phyloP scores from a whole-genome alignment of 2,329 filamentous ascomycete genomes.

The Ophiocordyceps polyrhachis-furcata region DNA sequence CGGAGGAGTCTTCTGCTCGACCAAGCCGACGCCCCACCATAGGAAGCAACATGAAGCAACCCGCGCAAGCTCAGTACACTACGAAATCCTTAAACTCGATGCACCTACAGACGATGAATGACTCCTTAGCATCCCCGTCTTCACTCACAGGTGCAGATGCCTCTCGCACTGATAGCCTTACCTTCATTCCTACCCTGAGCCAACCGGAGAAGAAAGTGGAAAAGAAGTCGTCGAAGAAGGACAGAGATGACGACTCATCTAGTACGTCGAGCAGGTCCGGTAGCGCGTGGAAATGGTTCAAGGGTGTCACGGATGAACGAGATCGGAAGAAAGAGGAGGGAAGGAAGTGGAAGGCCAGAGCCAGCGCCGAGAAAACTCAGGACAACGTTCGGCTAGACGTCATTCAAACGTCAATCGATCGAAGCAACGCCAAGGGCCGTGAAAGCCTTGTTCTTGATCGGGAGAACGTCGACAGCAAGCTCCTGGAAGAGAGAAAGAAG shows the following conservation, averaged over 20 bases:
- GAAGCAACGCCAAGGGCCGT: conserved; percentile 41
- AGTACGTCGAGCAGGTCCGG: conserved; percentile 53
- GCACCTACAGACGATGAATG: conserved; percentile 8
- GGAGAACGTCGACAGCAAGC: conserved; percentile 48
- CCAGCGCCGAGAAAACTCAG: conserved; percentile 37
- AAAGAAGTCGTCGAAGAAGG: conserved; percentile 58
- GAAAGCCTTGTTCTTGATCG: conserved; percentile 76
- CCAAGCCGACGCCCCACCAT: conserved; percentile 12
- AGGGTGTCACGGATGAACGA: conserved; percentile 55
- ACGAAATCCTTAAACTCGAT: conserved; percentile 2
- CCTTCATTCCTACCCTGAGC: conserved; percentile 57
- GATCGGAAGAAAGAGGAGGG: conserved; percentile 39
- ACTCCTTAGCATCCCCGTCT: conserved; percentile 27
- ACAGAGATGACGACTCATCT: conserved; percentile 44
- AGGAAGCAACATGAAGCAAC: conserved; percentile 1
- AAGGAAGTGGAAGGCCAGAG: conserved; percentile 49
- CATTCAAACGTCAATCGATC: conserved; percentile 73
- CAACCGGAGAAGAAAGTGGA: conserved; percentile 55
- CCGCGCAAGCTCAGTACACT: conserved; percentile 3
- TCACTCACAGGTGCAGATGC: conserved; percentile 49
- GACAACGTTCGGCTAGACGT: conserved; percentile 75
- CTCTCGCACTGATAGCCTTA: conserved; percentile 54
- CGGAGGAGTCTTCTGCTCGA: conserved; percentile 26
- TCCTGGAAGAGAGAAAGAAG: conserved; percentile 71
- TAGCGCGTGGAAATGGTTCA: conserved; percentile 52